phyloP scores from a whole-genome alignment of 2,329 filamentous ascomycete genomes.

The Ophiostoma sp. region DNA sequence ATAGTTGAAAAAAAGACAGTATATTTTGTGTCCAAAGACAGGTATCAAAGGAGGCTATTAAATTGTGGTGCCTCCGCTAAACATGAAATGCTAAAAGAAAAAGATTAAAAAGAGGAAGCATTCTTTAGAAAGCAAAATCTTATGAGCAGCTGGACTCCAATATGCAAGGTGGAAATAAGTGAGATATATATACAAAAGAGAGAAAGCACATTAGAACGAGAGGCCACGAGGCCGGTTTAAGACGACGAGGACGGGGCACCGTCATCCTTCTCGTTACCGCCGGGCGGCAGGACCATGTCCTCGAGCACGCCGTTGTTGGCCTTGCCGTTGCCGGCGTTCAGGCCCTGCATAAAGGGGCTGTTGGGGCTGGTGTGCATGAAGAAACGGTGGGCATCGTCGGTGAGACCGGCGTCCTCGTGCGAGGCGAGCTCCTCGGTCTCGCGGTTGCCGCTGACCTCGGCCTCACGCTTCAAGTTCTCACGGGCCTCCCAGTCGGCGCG shows the following conservation, averaged over 20 bases:
- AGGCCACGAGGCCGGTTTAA: background rate
- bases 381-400: slow-evolving; percentile 50
- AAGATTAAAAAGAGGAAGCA: background rate
- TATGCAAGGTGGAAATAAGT: background rate
- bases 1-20: background rate
- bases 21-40: background rate
- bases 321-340: slow-evolving; percentile 19
- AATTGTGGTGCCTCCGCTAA: background rate
- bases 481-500: slow-evolving; percentile 55
- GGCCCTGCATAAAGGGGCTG: slow-evolving; percentile 23
- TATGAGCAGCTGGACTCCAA: background rate
- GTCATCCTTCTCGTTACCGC: slow-evolving; percentile 17
- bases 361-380: slow-evolving; percentile 40
- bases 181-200: background rate
- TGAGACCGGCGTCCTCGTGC: slow-evolving; percentile 49
- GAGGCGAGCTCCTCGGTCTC: slow-evolving; percentile 33
- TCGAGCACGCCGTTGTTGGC: slow-evolving; percentile 22
- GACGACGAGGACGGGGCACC: background rate
- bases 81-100: background rate
- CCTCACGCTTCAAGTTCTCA: slow-evolving; percentile 44
- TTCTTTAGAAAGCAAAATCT: too few relatives aligned
- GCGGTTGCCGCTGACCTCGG: slow-evolving; percentile 42
- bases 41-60: background rate
- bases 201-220: background rate
- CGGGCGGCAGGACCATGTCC: slow-evolving; percentile 20